These are phyloP conservation scores for Metrosideros polymorpha DNA, from an alignment of 441 rosid species.

Conservation along the genomic window DNA sequence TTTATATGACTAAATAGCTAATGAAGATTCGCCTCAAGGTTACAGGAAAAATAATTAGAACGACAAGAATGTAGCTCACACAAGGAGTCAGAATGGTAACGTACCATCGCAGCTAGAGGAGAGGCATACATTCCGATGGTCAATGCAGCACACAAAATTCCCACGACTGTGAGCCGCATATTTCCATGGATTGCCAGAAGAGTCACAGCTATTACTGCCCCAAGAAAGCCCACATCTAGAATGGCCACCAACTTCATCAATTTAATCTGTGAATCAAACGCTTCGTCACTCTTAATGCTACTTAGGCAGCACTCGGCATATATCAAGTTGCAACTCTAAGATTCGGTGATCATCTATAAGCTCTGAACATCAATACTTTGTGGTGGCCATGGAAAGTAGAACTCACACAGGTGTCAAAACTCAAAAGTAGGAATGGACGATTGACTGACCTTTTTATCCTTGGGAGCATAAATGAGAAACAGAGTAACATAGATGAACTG, in stretches of 20 bases:
- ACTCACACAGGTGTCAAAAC: background rate
- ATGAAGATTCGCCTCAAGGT: background rate
- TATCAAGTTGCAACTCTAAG: background rate
- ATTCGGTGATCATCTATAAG: background rate
- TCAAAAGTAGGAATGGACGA: background rate
- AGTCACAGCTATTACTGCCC: conserved; percentile 29
- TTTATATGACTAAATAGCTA: background rate
- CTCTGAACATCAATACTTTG: background rate
- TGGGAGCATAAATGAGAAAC: conserved; percentile 38
- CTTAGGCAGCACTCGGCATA: background rate
- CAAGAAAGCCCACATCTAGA: conserved; percentile 32
- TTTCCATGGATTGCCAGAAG: conserved; percentile 30
- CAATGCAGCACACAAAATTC: conserved; percentile 35
- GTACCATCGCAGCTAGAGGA: conserved; percentile 44
- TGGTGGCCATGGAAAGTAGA: background rate
- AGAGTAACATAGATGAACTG: conserved; percentile 39
- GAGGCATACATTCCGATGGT: conserved; percentile 51
- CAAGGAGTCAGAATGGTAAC: background rate
- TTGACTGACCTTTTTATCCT: conserved; percentile 30
- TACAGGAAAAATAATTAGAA: background rate
- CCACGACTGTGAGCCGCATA: conserved; percentile 26
- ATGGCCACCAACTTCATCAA: conserved; percentile 25
- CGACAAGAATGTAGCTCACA: background rate
- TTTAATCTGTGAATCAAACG: conserved; percentile 17
- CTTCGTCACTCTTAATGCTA: background rate